Conservation (phyloP, 441 rosid species). For the Brassica balearica region DNA sequence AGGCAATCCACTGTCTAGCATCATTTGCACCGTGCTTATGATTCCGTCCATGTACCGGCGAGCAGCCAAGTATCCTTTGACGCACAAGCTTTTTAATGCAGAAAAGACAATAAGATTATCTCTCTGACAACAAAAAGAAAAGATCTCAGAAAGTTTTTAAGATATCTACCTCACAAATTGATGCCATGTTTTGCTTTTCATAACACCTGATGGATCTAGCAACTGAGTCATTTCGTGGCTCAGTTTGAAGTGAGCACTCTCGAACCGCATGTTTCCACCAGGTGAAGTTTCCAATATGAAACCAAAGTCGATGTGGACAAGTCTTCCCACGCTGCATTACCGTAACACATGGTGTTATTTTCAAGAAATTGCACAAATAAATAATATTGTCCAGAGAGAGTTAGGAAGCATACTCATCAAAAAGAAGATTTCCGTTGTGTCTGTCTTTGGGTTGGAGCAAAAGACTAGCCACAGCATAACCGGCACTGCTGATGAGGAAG, state of each 20-base stretch:
- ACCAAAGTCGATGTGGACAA: constrained; percentile 97
- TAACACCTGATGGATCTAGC: constrained; percentile 90
- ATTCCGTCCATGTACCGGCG: constrained; percentile 96
- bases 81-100: constrained; percentile 68
- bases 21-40: constrained; percentile 80
- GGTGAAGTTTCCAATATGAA: constrained; percentile 97
- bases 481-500: constrained; percentile 96
- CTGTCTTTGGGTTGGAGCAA: constrained; percentile 98
- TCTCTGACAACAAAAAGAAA: neutral
- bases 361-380: neutral
- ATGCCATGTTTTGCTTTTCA: constrained; percentile 96
- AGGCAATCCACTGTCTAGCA: constrained; percentile 96
- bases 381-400: neutral
- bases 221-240: constrained; percentile 99
- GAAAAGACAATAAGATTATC: neutral
- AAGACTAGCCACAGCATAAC: constrained; percentile 98
- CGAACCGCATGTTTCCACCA: constrained; percentile 97
- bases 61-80: constrained; percentile 93
- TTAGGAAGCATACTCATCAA: constrained; percentile 64
- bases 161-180: constrained; percentile 76
- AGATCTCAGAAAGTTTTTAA: neutral
- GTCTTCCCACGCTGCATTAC: constrained; percentile 82
- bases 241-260: constrained; percentile 98
- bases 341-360: constrained; percentile 27
- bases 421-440: constrained; percentile 98